phyloP scores from a whole-genome alignment of 176 grass and related monocot genomes.

The Paspalum notatum region DNA sequence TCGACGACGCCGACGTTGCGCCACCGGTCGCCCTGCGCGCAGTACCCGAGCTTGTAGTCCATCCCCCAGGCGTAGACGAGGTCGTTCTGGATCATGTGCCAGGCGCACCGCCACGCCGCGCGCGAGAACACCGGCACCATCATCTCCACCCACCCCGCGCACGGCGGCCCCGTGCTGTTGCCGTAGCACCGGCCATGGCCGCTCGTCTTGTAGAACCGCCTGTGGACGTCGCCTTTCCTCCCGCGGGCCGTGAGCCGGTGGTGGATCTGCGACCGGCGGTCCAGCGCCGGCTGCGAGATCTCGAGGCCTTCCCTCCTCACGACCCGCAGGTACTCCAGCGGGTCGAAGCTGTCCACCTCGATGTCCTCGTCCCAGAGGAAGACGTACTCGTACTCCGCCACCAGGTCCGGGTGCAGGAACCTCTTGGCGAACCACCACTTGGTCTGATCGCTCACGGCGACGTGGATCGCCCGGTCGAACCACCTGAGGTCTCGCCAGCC shows the following conservation, averaged over 20 bases:
- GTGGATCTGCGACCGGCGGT: slow-evolving; percentile 72
- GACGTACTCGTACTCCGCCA: slow-evolving; percentile 73
- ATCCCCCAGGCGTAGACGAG: slow-evolving; percentile 92
- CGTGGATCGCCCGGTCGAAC: slow-evolving; percentile 58
- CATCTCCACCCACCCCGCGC: slow-evolving; percentile 95
- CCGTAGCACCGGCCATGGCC: slow-evolving; percentile 55
- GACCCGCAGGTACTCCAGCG: slow-evolving; percentile 58
- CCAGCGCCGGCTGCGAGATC: slow-evolving; percentile 91
- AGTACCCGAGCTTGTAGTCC: slow-evolving; percentile 91
- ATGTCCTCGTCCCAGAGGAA: slow-evolving; percentile 96
- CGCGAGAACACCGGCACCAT: slow-evolving; percentile 93
- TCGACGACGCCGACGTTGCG: slow-evolving; percentile 80
- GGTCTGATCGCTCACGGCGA: slow-evolving; percentile 71
- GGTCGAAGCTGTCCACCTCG: slow-evolving; percentile 70
- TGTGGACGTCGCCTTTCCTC: slow-evolving; percentile 51
- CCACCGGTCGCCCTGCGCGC: slow-evolving; percentile 71
- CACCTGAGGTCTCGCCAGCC: slow-evolving; percentile 68
- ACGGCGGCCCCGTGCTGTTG: slow-evolving; percentile 75
- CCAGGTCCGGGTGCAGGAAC: slow-evolving; percentile 85
- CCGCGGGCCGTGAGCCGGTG: slow-evolving; percentile 65
- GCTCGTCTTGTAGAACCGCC: slow-evolving; percentile 70
- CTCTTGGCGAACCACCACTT: slow-evolving; percentile 96
- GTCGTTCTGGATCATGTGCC: slow-evolving; percentile 98
- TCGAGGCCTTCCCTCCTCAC: slow-evolving; percentile 62
- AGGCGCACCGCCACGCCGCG: slow-evolving; percentile 76